Evolutionary conservation across 306 rosid genomes (phyloP).

Genomic region (Pyrus pyrifolia): DNA sequence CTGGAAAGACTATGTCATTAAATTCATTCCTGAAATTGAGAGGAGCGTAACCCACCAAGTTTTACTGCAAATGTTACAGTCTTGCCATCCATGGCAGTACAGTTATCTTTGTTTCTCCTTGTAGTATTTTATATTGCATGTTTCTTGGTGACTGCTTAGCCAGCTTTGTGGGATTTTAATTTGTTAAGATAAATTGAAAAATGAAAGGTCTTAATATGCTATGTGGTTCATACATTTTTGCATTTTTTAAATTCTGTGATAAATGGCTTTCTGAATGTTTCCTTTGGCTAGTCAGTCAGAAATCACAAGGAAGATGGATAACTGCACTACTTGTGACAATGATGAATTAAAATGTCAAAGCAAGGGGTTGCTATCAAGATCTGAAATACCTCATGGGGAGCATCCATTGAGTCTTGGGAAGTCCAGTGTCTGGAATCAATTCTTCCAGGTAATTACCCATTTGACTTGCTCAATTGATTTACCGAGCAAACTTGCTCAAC

Average conservation of each 20-base stretch:
- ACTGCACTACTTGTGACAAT: slow-evolving; percentile 40
- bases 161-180: not conserved
- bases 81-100: not conserved
- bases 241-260: slow-evolving; percentile 20
- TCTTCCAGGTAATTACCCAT: slow-evolving; percentile 66
- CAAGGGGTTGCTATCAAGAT: slow-evolving; percentile 73
- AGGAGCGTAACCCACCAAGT: not conserved
- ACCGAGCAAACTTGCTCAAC: no score
- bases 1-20: not conserved
- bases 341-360: slow-evolving; percentile 48
- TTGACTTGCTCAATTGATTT: no score
- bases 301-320: slow-evolving; percentile 75
- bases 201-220: not conserved
- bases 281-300: slow-evolving; percentile 99
- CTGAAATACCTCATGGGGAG: slow-evolving; percentile 82
- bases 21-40: not conserved
- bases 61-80: not conserved
- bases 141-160: not conserved
- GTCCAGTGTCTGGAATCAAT: slow-evolving; percentile 94
- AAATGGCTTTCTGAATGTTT: slow-evolving; percentile 60
- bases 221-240: slow-evolving; percentile 4
- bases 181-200: not conserved
- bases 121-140: not conserved
- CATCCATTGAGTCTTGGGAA: slow-evolving; percentile 98
- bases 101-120: not conserved